These are phyloP conservation scores for Phytophthora rubi DNA, from an alignment of 352 stramenopile species.

Conservation along the genomic window DNA sequence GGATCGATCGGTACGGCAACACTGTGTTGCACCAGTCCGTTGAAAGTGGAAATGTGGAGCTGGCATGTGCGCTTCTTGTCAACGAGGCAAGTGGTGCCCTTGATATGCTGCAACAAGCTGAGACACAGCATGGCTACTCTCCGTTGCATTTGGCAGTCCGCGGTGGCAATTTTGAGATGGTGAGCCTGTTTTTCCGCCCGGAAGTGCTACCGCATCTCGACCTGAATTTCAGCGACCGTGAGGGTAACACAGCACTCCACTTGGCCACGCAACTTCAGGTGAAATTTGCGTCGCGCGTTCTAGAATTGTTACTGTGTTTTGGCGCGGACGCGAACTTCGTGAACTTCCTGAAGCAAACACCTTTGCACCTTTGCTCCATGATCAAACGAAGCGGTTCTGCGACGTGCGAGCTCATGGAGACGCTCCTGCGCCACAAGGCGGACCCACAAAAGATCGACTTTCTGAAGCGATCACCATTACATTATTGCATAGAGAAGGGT, in stretches of 20 bases:
- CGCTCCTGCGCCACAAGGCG: conserved; percentile 61
- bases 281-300: conserved; percentile 64
- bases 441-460: conserved; percentile 66
- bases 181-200: conserved; percentile 79
- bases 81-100: conserved; percentile 43
- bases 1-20: conserved; percentile 63
- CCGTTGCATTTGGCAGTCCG: conserved; percentile 70
- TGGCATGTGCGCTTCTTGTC: conserved; percentile 56
- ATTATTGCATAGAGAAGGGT: conserved; percentile 85
- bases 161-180: conserved; percentile 62
- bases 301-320: conserved; percentile 77
- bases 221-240: conserved; percentile 65
- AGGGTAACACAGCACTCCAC: conserved; percentile 78
- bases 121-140: conserved; percentile 67
- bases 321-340: conserved; percentile 62
- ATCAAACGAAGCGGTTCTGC: conserved; percentile 56
- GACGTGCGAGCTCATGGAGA: conserved; percentile 62
- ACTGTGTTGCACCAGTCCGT: conserved; percentile 61
- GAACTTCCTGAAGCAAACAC: conserved; percentile 80
- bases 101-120: conserved; percentile 57
- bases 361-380: conserved; percentile 77
- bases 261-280: conserved; percentile 65
- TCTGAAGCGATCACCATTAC: conserved; percentile 76
- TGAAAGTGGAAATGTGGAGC: conserved; percentile 49
- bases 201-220: conserved; percentile 77